Evolutionary conservation across 108 stramenopile species (phyloP).

Genomic region (Chaetoceros tenuissimus): DNA sequence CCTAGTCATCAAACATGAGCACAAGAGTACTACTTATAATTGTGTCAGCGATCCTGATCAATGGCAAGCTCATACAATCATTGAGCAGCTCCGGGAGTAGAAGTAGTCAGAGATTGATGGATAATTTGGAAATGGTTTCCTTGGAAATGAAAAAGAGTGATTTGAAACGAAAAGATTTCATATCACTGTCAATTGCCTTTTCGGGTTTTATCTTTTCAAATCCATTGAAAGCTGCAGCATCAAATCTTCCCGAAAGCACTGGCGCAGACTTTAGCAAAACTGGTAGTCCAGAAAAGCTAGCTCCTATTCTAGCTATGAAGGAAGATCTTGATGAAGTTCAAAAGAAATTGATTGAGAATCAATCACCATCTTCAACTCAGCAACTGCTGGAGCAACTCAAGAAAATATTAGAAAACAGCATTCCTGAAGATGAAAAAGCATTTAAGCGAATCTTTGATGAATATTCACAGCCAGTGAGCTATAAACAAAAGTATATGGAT

Average conservation of each 20-base stretch:
- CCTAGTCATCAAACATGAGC: no score
- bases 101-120: no score
- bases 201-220: no score
- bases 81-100: no score
- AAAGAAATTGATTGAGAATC: conserved; percentile 9
- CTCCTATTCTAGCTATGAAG: conserved; percentile 42
- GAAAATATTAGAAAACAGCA: conserved; percentile 1
- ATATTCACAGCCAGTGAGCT: conserved; percentile 64
- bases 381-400: background rate
- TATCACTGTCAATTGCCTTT: no score
- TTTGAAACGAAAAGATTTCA: no score
- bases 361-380: background rate
- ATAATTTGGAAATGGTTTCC: no score
- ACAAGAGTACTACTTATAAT: no score
- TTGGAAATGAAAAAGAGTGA: no score
- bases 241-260: conserved; percentile 51
- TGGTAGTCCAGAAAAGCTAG: conserved; percentile 47
- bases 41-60: no score
- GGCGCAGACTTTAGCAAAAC: conserved; percentile 47
- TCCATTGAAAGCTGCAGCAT: no score
- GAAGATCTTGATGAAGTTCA: conserved; percentile 15
- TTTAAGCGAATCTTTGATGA: conserved; percentile 78
- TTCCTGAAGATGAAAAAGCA: conserved; percentile 45
- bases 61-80: no score
- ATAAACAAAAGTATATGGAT: conserved; percentile 81